Percentiles rank a stretch among this genome's conserved stretches.
Conservation (phyloP, 106 monocot species). For the Dioscorea zingiberensis region DNA sequence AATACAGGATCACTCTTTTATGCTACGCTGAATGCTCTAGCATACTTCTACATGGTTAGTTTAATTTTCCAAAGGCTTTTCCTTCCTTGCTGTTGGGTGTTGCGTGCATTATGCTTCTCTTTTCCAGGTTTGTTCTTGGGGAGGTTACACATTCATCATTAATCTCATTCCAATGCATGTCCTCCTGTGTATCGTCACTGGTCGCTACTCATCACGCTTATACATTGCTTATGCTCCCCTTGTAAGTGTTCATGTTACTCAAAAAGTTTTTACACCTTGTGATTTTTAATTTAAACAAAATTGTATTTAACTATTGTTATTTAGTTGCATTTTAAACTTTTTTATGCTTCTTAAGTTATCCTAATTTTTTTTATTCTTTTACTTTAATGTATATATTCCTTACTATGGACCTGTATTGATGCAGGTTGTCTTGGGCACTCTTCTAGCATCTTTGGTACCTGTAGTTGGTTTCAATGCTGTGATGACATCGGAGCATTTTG, state of each 20-base stretch:
- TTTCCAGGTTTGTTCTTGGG: slow-evolving; percentile 95
- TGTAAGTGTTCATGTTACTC: slow-evolving; percentile 46
- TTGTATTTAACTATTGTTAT: no score
- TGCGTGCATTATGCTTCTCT: neutral
- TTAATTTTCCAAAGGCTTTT: neutral
- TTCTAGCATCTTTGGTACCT: slow-evolving; percentile 91
- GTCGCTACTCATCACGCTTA: slow-evolving; percentile 86
- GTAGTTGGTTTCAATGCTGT: slow-evolving; percentile 99
- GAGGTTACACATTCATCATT: slow-evolving; percentile 98
- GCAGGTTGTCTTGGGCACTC: slow-evolving; percentile 91
- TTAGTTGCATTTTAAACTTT: no score
- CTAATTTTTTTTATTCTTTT: neutral
- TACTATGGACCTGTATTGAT: neutral
- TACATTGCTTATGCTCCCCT: slow-evolving; percentile 99
- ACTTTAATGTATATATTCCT: neutral
- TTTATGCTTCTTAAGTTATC: neutral
- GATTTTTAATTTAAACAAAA: no score
- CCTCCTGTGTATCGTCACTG: slow-evolving; percentile 89
- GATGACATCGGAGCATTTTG: slow-evolving; percentile 99
- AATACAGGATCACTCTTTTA: slow-evolving; percentile 98
- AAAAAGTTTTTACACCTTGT: no score
- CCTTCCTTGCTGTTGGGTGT: neutral
- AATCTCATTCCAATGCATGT: slow-evolving; percentile 99
- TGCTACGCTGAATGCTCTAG: slow-evolving; percentile 87
- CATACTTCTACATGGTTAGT: slow-evolving; percentile 98